These are phyloP conservation scores for Neoboletus subvelutipes DNA, from an alignment of 768 basidiomycete species.

Conservation along the genomic window DNA sequence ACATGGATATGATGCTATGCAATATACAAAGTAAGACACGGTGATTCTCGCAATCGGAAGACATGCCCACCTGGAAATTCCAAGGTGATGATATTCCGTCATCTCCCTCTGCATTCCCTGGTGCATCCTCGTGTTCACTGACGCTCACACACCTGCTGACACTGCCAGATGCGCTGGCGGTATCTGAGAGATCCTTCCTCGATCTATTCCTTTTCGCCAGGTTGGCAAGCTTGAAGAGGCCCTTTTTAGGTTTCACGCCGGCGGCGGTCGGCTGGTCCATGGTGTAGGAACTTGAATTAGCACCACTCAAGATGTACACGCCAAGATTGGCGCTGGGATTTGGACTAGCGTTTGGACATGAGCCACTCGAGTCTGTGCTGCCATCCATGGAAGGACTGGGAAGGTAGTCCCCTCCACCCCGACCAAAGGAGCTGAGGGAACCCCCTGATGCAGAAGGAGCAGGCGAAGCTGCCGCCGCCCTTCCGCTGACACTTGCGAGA, in stretches of 20 bases:
- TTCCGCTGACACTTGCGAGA: neutral
- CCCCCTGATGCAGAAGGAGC: conserved; percentile 18
- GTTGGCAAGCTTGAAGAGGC: conserved; percentile 37
- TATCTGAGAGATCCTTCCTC: conserved; percentile 29
- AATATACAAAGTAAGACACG: conserved; percentile 1
- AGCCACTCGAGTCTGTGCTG: conserved; percentile 28
- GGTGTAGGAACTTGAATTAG: conserved; percentile 17
- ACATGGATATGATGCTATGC: conserved; percentile 77
- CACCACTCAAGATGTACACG: conserved; percentile 16
- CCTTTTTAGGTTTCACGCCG: conserved; percentile 26
- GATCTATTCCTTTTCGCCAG: conserved; percentile 36
- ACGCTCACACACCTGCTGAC: conserved; percentile 12
- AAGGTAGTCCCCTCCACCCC: conserved; percentile 11
- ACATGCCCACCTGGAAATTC: conserved; percentile 62
- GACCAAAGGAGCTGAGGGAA: conserved; percentile 18
- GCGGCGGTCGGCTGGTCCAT: conserved; percentile 1
- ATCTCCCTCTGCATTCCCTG: conserved; percentile 39
- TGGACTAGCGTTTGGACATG: conserved; percentile 9
- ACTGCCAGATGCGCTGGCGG: conserved; percentile 13
- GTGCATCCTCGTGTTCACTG: conserved; percentile 8
- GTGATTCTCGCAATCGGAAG: neutral
- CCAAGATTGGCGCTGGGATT: conserved; percentile 1
- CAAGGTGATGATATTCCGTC: conserved; percentile 67
- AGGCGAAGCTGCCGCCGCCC: conserved; percentile 14
- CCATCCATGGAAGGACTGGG: conserved; percentile 23